Evolutionary conservation across 805 yeast genomes (phyloP).

Genomic region (Starmerella davenportii): DNA sequence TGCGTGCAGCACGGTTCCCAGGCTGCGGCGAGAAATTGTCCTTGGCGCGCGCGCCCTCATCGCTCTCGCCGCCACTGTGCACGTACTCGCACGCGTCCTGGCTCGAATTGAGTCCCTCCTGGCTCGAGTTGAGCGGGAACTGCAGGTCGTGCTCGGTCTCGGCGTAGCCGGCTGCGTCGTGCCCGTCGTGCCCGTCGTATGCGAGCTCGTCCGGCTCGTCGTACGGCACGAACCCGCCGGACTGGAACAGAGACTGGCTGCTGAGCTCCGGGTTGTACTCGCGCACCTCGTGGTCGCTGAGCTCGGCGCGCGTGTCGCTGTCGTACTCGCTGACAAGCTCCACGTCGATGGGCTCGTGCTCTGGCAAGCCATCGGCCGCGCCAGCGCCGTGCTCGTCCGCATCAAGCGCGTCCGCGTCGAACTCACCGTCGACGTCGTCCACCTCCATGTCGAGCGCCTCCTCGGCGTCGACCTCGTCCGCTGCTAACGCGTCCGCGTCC

Average conservation of each 20-base stretch:
- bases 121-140: no score
- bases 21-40: no score
- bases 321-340: neutral
- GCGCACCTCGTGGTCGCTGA: constrained; percentile 5
- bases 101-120: no score
- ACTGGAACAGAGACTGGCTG: neutral
- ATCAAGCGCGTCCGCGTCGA: neutral
- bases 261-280: constrained; percentile 5
- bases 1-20: no score
- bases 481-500: neutral
- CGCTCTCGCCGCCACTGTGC: no score
- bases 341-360: neutral
- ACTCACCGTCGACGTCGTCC: neutral
- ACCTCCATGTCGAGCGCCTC: neutral
- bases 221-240: neutral
- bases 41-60: no score
- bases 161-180: no score
- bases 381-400: neutral
- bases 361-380: neutral
- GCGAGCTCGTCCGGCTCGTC: neutral
- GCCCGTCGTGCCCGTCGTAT: no score
- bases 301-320: neutral
- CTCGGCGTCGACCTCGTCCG: neutral
- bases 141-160: no score
- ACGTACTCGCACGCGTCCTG: no score